Evolutionary conservation across 2,329 filamentous ascomycete genomes (phyloP).

Genomic region (Macrophomina tecta): DNA sequence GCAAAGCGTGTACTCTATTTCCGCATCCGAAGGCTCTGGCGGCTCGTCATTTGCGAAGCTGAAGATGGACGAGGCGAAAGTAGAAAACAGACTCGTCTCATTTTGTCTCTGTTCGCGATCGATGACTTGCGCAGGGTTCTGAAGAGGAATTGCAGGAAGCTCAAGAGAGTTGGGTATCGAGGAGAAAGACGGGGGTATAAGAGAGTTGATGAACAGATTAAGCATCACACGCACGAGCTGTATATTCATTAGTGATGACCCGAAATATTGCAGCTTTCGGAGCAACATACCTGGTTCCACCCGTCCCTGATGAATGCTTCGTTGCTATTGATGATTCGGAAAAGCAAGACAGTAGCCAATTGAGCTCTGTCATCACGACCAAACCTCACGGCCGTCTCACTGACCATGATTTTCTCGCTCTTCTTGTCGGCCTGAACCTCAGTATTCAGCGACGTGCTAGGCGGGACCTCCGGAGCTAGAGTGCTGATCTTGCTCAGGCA

Average conservation of each 20-base stretch:
- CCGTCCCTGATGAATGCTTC: constrained; percentile 77
- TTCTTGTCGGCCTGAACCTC: constrained; percentile 92
- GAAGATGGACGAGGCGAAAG: constrained; percentile 96
- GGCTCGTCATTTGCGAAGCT: constrained; percentile 98
- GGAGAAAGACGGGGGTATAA: constrained; percentile 81
- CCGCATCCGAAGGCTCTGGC: constrained; percentile 95
- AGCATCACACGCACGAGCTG: constrained; percentile 90
- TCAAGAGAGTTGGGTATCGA: constrained; percentile 69
- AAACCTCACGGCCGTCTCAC: constrained; percentile 94
- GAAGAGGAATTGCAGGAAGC: constrained; percentile 82
- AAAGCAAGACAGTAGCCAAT: constrained; percentile 91
- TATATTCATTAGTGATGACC: constrained; percentile 46
- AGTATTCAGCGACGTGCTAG: constrained; percentile 89
- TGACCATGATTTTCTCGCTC: constrained; percentile 96
- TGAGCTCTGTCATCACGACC: constrained; percentile 93
- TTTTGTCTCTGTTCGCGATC: constrained; percentile 79
- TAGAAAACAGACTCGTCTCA: constrained; percentile 88
- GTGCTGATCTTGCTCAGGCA: constrained; percentile 91
- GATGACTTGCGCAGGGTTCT: constrained; percentile 89
- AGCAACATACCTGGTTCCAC: constrained; percentile 73
- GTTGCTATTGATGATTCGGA: constrained; percentile 86
- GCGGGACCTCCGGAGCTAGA: constrained; percentile 74
- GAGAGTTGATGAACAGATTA: constrained; percentile 94
- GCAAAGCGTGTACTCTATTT: constrained; percentile 92
- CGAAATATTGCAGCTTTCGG: neutral